A percentile compares a stretch with the other conserved stretches of the same genome.
Conservation (phyloP, 2,329 filamentous ascomycete species). For the Trichoderma sp. region DNA sequence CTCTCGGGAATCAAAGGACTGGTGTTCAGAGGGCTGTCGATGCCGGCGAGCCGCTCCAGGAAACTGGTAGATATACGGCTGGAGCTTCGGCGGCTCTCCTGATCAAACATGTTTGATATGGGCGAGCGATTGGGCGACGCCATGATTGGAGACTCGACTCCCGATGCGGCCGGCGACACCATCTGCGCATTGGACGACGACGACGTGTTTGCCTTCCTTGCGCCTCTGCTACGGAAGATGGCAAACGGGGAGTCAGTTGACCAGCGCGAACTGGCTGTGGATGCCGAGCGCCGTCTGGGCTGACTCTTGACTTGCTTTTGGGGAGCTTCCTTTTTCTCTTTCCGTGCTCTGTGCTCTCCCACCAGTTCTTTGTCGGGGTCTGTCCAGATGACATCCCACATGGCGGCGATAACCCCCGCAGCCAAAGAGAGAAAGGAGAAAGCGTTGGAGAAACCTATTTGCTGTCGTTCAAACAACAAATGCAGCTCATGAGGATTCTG, state of each 20-base stretch:
- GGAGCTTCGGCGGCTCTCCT: constrained; percentile 27
- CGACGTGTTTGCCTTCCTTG: constrained; percentile 25
- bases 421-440: not conserved
- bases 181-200: constrained; percentile 23
- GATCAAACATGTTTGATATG: constrained; percentile 27
- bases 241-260: constrained; percentile 40
- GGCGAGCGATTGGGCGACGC: constrained; percentile 28
- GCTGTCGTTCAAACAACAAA: not conserved
- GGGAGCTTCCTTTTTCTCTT: constrained; percentile 35
- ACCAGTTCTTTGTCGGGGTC: constrained; percentile 52
- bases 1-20: not conserved
- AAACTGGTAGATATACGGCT: constrained; percentile 17
- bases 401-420: constrained; percentile 28
- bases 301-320: constrained; percentile 25
- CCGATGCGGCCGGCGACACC: constrained; percentile 25
- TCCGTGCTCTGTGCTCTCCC: constrained; percentile 50
- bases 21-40: constrained; percentile 2
- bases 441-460: not conserved
- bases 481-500: not conserved
- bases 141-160: constrained; percentile 27
- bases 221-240: constrained; percentile 42
- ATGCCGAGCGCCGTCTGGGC: constrained; percentile 36
- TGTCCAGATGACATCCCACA: constrained; percentile 60
- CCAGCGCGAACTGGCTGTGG: constrained; percentile 44
- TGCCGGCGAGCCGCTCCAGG: not conserved